Base-by-base conservation (phyloP, 768 basidiomycete genomes). In the Leucosporidium scottii region DNA sequence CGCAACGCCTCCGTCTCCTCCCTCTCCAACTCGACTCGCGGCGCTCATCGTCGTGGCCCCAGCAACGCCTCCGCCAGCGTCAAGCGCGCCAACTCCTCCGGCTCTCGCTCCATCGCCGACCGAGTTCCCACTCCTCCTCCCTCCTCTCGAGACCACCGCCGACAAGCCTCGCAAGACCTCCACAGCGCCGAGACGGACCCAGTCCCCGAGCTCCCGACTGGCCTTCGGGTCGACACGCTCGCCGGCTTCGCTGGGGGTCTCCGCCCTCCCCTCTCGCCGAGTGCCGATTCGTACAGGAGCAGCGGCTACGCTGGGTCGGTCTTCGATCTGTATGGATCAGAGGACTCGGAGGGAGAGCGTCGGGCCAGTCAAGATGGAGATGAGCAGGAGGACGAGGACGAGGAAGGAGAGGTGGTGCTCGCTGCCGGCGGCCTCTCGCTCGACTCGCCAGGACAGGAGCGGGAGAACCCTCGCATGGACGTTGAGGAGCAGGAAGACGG, bases 291-390 rank as follows among this genome's bases (percentile, higher is more conserved):
- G 21, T 27, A 39, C 21, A 27, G 36, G 53, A 67, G 67, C 47
- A 60, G 62, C 25, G 64, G 64, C 6, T 73, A 73, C 56, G 69
- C 68, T 25, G 61, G 62, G 18, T 68, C 66, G 25, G 59, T 73
- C 62, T 50, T 70, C 47, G 69, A 73, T 64, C 67, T 65, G 25
- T 73, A 73, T 48, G 62, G 65, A 4, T 30, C 56, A 25, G 68
- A 54, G 34, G 61, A 59, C 0, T 66, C 59, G 34, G 63, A 66
- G 25, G 61, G 39, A n/a, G 48, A 53, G 58, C 39, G 36, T 47
- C 36, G 58, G 2, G 5, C n/a, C 25, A 36, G 44, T 23, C 55
- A 28, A 36, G 47, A 18, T 12, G 10, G 21, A 30, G 57, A 27
- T 27, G 39, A 39, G 21, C 31, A 57, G 28, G n/a, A n/a, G n/a